phyloP scores from a whole-genome alignment of 2,329 filamentous ascomycete genomes.

The Arachnomyces sp. region DNA sequence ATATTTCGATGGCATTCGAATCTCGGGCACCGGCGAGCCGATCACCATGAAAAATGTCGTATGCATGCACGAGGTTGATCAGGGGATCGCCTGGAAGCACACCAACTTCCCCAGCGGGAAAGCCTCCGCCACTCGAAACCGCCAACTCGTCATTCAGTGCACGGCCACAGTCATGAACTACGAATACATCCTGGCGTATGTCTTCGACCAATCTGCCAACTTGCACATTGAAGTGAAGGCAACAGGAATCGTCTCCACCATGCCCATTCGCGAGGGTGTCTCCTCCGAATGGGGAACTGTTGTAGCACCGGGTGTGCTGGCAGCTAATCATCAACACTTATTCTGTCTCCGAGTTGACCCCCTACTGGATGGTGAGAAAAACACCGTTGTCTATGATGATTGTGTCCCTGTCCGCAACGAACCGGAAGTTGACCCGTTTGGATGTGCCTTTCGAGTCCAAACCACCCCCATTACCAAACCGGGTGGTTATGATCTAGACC shows the following conservation, averaged over 20 bases:
- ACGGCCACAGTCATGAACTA: constrained; percentile 38
- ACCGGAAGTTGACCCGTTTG: constrained; percentile 51
- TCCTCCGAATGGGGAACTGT: constrained; percentile 26
- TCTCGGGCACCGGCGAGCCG: constrained; percentile 26
- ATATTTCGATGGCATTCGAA: constrained; percentile 36
- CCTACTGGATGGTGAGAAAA: constrained; percentile 31
- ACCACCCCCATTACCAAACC: constrained; percentile 44
- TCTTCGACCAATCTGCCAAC: constrained; percentile 38
- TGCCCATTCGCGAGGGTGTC: constrained; percentile 28
- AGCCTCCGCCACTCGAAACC: constrained; percentile 25
- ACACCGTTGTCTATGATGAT: constrained; percentile 44
- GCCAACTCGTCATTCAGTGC: constrained; percentile 28
- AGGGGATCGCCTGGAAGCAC: constrained; percentile 35
- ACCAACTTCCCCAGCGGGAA: constrained; percentile 32
- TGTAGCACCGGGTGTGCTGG: constrained; percentile 36
- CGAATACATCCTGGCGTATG: constrained; percentile 39
- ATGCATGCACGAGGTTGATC: constrained; percentile 35
- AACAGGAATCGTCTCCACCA: constrained; percentile 40
- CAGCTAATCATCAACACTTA: constrained; percentile 39
- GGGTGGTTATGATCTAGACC: constrained; percentile 45
- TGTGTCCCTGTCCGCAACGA: constrained; percentile 46
- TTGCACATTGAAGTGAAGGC: constrained; percentile 35
- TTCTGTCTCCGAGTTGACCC: constrained; percentile 41
- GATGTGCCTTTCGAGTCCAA: constrained; percentile 53
- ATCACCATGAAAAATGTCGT: constrained; percentile 35